Conservation (phyloP, 805 yeast genomes). For the Starmerella vaccinii region DNA sequence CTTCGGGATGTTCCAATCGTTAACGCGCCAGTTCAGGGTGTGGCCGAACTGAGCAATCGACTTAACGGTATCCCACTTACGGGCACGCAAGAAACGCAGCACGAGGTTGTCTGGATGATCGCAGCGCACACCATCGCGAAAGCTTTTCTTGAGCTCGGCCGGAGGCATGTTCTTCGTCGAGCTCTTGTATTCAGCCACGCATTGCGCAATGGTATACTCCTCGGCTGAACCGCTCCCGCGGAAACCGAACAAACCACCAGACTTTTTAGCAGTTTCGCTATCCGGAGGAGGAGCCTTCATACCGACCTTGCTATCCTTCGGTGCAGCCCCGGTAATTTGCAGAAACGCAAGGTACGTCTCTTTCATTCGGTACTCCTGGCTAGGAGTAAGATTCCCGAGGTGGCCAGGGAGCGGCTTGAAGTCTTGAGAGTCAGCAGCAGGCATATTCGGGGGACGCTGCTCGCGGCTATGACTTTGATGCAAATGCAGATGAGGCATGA, state of each 20-base stretch:
- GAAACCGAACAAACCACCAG: conserved; percentile 28
- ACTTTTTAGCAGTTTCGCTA: conserved; percentile 23
- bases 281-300: conserved; percentile 15
- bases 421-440: not conserved
- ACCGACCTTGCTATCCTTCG: conserved; percentile 25
- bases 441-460: not conserved
- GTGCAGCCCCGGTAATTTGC: conserved; percentile 25
- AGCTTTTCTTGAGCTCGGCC: conserved; percentile 39
- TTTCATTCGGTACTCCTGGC: conserved; percentile 33
- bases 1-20: conserved; percentile 50
- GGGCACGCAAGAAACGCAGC: conserved; percentile 71
- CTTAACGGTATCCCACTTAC: conserved; percentile 70
- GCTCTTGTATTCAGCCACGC: conserved; percentile 35
- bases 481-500: not conserved
- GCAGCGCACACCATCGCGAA: conserved; percentile 54
- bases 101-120: conserved; percentile 75
- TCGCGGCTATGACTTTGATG: not conserved
- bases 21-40: conserved; percentile 65
- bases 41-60: conserved; percentile 60
- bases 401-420: conserved; percentile 27
- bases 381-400: conserved; percentile 31
- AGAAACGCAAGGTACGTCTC: conserved; percentile 32
- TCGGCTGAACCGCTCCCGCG: conserved; percentile 17
- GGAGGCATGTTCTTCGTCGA: conserved; percentile 45
- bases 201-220: conserved; percentile 21